Conservation (phyloP, 345 rosid genomes). For the Turritis glabra region DNA sequence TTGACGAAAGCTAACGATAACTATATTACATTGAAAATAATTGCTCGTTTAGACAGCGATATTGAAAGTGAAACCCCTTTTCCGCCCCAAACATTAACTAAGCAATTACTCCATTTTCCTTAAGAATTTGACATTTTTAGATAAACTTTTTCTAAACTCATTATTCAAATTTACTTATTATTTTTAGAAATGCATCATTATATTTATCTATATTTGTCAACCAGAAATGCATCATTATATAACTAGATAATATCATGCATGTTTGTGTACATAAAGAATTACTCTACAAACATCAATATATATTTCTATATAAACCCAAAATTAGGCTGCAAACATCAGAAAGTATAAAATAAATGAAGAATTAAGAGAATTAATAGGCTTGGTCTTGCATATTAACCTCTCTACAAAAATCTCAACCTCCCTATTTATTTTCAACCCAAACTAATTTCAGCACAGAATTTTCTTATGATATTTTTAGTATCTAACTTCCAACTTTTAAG, state of each 20-base stretch:
- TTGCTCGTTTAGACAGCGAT: not conserved
- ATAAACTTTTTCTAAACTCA: not conserved
- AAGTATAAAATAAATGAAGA: not conserved
- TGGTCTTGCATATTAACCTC: not conserved
- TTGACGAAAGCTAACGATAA: conserved; percentile 21
- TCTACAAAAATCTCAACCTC: not conserved
- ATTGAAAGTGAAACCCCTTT: conserved; percentile 11
- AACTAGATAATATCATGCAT: not conserved
- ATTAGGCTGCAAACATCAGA: not conserved
- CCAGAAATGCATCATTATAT: too few species aligned
- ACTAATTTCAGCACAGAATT: not conserved
- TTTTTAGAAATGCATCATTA: not conserved
- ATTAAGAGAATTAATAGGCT: not conserved
- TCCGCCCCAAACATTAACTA: not conserved
- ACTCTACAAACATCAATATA: not conserved
- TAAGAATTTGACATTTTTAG: not conserved
- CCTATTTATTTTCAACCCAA: not conserved
- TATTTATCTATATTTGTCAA: too few species aligned
- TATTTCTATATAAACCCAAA: not conserved
- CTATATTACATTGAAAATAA: not conserved
- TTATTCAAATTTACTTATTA: not conserved
- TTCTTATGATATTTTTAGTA: not conserved
- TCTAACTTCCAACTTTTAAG: too few species aligned
- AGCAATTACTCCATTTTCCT: not conserved
- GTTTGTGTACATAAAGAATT: not conserved